A percentile compares a stretch with the other conserved stretches of the same genome.
These are phyloP conservation scores for Zygotorulaspora sp. DNA, from an alignment of 805 yeast genomes.

Conservation along the genomic window DNA sequence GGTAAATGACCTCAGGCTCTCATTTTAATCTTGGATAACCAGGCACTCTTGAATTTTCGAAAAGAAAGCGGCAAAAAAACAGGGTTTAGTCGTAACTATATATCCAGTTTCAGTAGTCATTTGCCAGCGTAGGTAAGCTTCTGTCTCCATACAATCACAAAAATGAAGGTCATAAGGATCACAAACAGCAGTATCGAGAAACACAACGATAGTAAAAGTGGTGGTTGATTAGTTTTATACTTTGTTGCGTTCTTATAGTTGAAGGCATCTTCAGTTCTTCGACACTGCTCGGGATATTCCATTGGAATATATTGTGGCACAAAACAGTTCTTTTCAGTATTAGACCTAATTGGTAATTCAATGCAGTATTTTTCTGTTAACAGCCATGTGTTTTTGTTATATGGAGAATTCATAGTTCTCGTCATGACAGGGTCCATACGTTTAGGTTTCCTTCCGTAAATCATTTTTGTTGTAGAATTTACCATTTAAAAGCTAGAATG, in stretches of 20 bases:
- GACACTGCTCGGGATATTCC: slow-evolving; percentile 7
- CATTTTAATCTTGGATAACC: no score
- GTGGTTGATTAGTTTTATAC: no score
- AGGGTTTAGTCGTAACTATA: no score
- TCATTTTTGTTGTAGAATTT: neutral
- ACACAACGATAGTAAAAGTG: neutral
- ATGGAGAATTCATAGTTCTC: slow-evolving; percentile 6
- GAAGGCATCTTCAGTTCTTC: slow-evolving; percentile 2
- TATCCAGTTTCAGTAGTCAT: no score
- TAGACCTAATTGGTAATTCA: slow-evolving; percentile 7
- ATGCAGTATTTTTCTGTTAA: slow-evolving; percentile 11
- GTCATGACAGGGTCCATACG: slow-evolving; percentile 7
- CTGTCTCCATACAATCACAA: neutral
- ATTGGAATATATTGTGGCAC: slow-evolving; percentile 6
- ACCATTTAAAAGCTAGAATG: neutral
- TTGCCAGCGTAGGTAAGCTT: neutral
- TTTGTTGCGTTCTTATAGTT: neutral
- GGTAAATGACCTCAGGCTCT: no score
- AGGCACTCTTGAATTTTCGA: no score
- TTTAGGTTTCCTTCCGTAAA: neutral
- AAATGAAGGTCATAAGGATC: no score
- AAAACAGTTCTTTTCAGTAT: slow-evolving; percentile 1
- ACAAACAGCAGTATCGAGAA: no score
- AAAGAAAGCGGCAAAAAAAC: no score
- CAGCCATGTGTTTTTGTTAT: slow-evolving; percentile 11